Percentiles rank a stretch among this genome's conserved stretches.
Conservation (phyloP, 805 yeast genomes). For the Teunomyces barrocoloradensis region DNA sequence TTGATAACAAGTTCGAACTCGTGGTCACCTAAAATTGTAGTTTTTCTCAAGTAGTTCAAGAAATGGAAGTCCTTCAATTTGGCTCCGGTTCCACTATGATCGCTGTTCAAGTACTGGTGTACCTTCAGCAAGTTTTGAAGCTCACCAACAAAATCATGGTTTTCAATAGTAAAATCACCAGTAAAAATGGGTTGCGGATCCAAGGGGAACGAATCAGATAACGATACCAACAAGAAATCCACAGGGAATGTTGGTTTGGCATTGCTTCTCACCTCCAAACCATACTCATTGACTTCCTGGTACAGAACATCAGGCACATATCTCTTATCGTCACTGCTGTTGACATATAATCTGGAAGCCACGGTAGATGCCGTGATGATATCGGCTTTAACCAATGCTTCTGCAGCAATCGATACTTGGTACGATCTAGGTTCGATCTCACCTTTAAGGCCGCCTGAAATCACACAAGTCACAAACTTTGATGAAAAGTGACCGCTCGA, state of each 20-base stretch:
- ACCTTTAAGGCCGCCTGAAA: conserved; percentile 83
- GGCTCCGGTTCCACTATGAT: conserved; percentile 23
- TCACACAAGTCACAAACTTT: conserved; percentile 88
- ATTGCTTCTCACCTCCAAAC: conserved; percentile 78
- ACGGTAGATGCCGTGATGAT: conserved; percentile 84
- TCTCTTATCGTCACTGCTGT: conserved; percentile 65
- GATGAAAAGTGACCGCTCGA: conserved; percentile 71
- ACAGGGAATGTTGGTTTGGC: conserved; percentile 31
- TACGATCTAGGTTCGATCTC: conserved; percentile 90
- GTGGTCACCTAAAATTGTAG: conserved; percentile 54
- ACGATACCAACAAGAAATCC: conserved; percentile 62
- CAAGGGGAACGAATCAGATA: conserved; percentile 91
- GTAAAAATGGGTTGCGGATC: conserved; percentile 52
- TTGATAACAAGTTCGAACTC: conserved; percentile 53
- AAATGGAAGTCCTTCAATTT: conserved; percentile 73
- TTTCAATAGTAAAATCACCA: conserved; percentile 68
- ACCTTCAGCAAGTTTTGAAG: conserved; percentile 64
- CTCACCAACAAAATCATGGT: conserved; percentile 72
- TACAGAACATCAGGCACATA: conserved; percentile 95
- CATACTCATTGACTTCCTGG: conserved; percentile 82
- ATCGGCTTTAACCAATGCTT: conserved; percentile 83
- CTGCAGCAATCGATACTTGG: conserved; percentile 86
- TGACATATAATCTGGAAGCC: conserved; percentile 81
- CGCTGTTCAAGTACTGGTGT: conserved; percentile 46
- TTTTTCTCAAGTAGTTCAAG: conserved; percentile 52